Percentiles rank a stretch among this genome's conserved stretches.
phyloP scores from a whole-genome alignment of 1,139 yeast genomes.

The Nakaseomyces kungkrabaensis region DNA sequence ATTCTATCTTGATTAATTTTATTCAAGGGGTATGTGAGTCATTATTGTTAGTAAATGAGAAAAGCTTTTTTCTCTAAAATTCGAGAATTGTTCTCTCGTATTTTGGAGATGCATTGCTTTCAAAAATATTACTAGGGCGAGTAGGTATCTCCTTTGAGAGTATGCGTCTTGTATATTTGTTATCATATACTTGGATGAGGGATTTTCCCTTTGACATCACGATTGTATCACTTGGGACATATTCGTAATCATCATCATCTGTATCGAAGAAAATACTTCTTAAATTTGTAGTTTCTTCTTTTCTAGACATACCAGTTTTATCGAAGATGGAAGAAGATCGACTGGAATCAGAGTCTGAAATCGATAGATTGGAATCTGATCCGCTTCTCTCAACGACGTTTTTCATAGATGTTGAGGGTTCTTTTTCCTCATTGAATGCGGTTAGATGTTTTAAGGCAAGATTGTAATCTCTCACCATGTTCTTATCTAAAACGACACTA shows the following conservation, averaged over 20 bases:
- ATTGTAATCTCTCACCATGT: slow-evolving; percentile 21
- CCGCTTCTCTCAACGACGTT: slow-evolving; percentile 4
- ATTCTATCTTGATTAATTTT: no score
- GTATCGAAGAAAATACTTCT: not conserved
- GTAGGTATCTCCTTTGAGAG: not conserved
- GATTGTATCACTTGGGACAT: not conserved
- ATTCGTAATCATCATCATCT: not conserved
- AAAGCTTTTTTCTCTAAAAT: not conserved
- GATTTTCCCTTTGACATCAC: not conserved
- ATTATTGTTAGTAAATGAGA: no score
- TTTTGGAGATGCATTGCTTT: not conserved
- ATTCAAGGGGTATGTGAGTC: no score
- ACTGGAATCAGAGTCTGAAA: slow-evolving; percentile 10
- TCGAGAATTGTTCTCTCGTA: not conserved
- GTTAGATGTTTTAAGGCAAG: slow-evolving; percentile 16
- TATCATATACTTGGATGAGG: not conserved
- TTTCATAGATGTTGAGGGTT: not conserved
- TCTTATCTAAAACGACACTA: slow-evolving; percentile 20
- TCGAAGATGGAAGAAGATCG: slow-evolving; percentile 14
- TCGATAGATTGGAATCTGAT: slow-evolving; percentile 9
- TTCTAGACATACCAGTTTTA: not conserved
- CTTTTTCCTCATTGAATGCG: not conserved
- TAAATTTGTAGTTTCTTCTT: not conserved
- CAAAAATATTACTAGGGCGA: not conserved
- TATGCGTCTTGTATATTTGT: not conserved